These are phyloP conservation scores for Trichophyton benhamiae DNA, from an alignment of 2,329 filamentous ascomycete species.

Conservation along the genomic window DNA sequence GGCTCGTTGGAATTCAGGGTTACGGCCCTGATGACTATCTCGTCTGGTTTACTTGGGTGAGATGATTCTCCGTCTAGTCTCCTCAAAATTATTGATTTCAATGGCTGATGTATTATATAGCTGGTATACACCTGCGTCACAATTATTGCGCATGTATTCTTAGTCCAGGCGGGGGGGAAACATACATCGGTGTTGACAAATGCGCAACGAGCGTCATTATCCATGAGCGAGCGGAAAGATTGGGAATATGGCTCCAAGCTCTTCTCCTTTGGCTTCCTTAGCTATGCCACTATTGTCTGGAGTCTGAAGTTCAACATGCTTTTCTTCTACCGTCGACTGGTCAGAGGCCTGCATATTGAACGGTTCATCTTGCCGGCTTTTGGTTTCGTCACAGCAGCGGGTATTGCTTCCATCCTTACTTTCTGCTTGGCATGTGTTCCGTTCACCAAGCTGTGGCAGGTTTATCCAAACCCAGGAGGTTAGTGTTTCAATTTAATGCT, in stretches of 20 bases:
- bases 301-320: conserved; percentile 33
- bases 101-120: background rate
- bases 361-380: conserved; percentile 28
- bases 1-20: conserved; percentile 23
- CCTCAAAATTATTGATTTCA: background rate
- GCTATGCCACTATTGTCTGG: conserved; percentile 30
- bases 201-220: conserved; percentile 24
- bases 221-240: conserved; percentile 16
- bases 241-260: conserved; percentile 26
- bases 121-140: conserved; percentile 16
- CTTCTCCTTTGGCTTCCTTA: conserved; percentile 26
- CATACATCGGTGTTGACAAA: conserved; percentile 17
- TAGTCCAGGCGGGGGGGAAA: conserved; percentile 20
- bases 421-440: conserved; percentile 25
- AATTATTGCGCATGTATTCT: conserved; percentile 19
- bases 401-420: conserved; percentile 18
- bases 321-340: conserved; percentile 30
- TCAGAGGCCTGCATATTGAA: conserved; percentile 26
- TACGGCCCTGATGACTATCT: conserved; percentile 27
- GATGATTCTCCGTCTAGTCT: background rate
- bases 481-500: conserved; percentile 8
- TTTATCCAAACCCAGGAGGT: conserved; percentile 30
- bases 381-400: conserved; percentile 19
- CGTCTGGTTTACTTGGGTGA: conserved; percentile 22
- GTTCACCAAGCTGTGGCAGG: conserved; percentile 25